phyloP scores from a whole-genome alignment of 2,329 filamentous ascomycete species.

The Aspergillus pseudoglaucus region DNA sequence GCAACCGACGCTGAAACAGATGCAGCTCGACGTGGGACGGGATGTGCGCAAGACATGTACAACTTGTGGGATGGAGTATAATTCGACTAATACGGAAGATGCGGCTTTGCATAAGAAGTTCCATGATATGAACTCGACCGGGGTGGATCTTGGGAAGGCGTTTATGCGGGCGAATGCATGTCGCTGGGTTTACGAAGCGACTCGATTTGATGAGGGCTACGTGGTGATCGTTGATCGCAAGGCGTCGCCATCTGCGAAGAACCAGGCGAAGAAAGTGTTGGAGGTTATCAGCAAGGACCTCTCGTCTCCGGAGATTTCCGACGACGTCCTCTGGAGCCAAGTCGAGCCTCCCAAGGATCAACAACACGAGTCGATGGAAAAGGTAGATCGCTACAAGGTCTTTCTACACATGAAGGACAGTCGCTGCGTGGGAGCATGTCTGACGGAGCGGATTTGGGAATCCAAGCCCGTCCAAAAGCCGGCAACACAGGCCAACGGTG shows the following conservation, averaged over 20 bases:
- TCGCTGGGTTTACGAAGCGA: slow-evolving; percentile 47
- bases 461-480: slow-evolving; percentile 45
- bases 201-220: slow-evolving; percentile 44
- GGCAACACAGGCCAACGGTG: slow-evolving; percentile 12
- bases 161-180: slow-evolving; percentile 49
- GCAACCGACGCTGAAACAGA: slow-evolving; percentile 46
- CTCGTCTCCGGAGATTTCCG: slow-evolving; percentile 53
- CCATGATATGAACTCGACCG: slow-evolving; percentile 55
- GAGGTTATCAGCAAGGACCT: slow-evolving; percentile 59
- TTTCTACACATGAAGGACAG: slow-evolving; percentile 56
- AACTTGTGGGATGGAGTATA: slow-evolving; percentile 61
- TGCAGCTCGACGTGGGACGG: slow-evolving; percentile 55
- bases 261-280: slow-evolving; percentile 50
- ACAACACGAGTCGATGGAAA: slow-evolving; percentile 26
- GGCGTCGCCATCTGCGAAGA: slow-evolving; percentile 46
- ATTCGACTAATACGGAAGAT: slow-evolving; percentile 56
- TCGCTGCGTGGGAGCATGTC: slow-evolving; percentile 57
- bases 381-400: slow-evolving; percentile 50
- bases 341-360: slow-evolving; percentile 34
- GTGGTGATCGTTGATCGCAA: slow-evolving; percentile 54
- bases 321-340: slow-evolving; percentile 52
- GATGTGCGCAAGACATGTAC: slow-evolving; percentile 52
- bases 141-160: slow-evolving; percentile 55
- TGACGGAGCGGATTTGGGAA: slow-evolving; percentile 56
- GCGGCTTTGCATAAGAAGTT: slow-evolving; percentile 58